Evolutionary conservation across 2,329 filamentous ascomycete genomes (phyloP), one percentile per base, ranked within the genome.

Genomic region (Westerdykella aurantiaca): DNA sequence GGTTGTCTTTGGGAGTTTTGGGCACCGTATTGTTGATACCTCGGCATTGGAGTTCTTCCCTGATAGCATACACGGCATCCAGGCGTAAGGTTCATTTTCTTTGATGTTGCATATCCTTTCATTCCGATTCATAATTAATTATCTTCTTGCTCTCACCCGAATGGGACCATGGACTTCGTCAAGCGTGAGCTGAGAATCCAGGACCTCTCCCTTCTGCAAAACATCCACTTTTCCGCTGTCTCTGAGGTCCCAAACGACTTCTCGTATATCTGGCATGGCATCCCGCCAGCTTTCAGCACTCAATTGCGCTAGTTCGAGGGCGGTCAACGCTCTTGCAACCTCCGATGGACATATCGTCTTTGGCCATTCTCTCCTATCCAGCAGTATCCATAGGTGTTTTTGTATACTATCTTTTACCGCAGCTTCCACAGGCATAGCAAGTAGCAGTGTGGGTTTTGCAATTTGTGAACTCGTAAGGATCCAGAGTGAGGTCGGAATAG

Each of bases 291-390:
- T 52, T 21, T 43, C 37, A 9, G 49, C 56, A 18, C 49, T 34
- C 31, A 66, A 37, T 16, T 39, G 41, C 6, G 45, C 34, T 23
- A 77, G 56, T 23, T 77, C 72, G 7, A 56, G 43, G 2, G 45
- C 14, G 12, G 71, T 68, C 7, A 77, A 56, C 1, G 71, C 67
- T 21, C 75, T 66, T 1, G 74, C 72, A 33, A 76, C 66, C 58
- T 77, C 74, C 12, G 73, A 76, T 4, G 74, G 75, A 51, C 75
- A 78, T 48, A 76, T 71, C 0, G 75, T 77, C 53, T 77, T 77
- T 10, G 74, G 75, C 39, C 57, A 63, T 14, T 56, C 50, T 31
- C 70, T 59, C 9, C 52, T 39, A 29, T 47, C 43, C 16, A 71
- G 54, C 18, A 70, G 55, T 23, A 45, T 47, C 31, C 52, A 31